Percentiles rank a stretch among this genome's conserved stretches.
phyloP scores from a whole-genome alignment of 2,329 filamentous ascomycete species.

The Ustulina deusta region DNA sequence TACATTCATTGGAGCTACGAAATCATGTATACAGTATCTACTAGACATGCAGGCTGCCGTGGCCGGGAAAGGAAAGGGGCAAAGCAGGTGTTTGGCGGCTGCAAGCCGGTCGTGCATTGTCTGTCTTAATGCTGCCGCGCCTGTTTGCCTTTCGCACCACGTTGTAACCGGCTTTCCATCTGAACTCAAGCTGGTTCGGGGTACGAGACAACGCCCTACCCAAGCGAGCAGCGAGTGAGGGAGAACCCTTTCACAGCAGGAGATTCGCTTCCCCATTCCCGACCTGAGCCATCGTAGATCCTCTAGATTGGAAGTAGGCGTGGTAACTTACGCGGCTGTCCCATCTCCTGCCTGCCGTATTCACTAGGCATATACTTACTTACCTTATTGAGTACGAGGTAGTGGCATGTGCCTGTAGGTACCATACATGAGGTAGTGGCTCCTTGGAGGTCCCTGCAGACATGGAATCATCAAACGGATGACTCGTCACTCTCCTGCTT shows the following conservation, averaged over 20 bases:
- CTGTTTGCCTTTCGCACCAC: slow-evolving; percentile 22
- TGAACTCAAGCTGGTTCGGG: not conserved
- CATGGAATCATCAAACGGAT: not conserved
- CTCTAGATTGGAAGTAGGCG: not conserved
- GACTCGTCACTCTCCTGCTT: slow-evolving; percentile 11
- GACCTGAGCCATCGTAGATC: not conserved
- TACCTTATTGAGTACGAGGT: no score
- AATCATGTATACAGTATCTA: not conserved
- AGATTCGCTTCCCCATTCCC: not conserved
- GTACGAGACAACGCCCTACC: not conserved
- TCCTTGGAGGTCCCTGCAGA: not conserved
- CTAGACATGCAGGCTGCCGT: slow-evolving; percentile 31
- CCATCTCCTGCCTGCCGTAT: slow-evolving; percentile 16
- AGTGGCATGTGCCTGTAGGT: not conserved
- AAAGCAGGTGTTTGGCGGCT: not conserved
- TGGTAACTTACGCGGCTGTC: not conserved
- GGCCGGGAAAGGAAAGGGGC: slow-evolving; percentile 7
- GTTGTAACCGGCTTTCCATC: not conserved
- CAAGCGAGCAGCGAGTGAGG: not conserved
- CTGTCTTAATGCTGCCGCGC: not conserved
- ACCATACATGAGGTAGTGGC: not conserved
- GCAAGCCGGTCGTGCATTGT: slow-evolving; percentile 5
- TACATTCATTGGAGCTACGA: slow-evolving; percentile 11
- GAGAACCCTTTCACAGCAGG: not conserved
- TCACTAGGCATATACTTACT: not conserved